Conservation (phyloP, 768 basidiomycete species). For the Gloeophyllum trabeum region DNA sequence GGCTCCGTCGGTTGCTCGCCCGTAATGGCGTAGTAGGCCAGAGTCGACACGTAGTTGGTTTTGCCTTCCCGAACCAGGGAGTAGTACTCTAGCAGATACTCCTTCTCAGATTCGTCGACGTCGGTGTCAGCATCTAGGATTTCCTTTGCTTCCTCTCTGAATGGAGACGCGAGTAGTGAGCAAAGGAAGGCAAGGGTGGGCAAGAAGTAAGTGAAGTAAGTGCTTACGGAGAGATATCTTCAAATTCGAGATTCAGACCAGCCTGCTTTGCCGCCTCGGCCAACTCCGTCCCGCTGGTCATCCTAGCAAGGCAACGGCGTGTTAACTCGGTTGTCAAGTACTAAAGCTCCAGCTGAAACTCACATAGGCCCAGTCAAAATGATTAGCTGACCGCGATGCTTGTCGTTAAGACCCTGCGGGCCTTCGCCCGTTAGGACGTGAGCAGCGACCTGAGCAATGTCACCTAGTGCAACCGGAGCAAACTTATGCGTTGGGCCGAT, state of each 20-base stretch:
- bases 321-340: neutral
- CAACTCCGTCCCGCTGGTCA: slow-evolving; percentile 14
- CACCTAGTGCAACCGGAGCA: slow-evolving; percentile 18
- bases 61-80: slow-evolving; percentile 21
- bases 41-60: slow-evolving; percentile 15
- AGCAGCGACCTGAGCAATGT: slow-evolving; percentile 16
- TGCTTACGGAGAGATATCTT: slow-evolving; percentile 13
- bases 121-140: slow-evolving; percentile 9
- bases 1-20: slow-evolving; percentile 10
- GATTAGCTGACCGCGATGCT: slow-evolving; percentile 17
- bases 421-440: slow-evolving; percentile 16
- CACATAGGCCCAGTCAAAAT: slow-evolving; percentile 12
- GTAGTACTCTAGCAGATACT: slow-evolving; percentile 20
- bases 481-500: slow-evolving; percentile 17
- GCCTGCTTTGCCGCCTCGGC: slow-evolving; percentile 14
- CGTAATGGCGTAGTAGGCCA: slow-evolving; percentile 13
- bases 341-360: neutral
- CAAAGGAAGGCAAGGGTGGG: neutral
- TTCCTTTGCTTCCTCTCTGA: slow-evolving; percentile 9
- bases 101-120: slow-evolving; percentile 14
- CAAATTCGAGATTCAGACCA: slow-evolving; percentile 14
- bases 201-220: too few relatives aligned
- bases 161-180: neutral
- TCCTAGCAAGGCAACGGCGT: slow-evolving; percentile 4
- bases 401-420: slow-evolving; percentile 18